Evolutionary conservation across 345 rosid species (phyloP).

Genomic region (Hevea brasiliensis): DNA sequence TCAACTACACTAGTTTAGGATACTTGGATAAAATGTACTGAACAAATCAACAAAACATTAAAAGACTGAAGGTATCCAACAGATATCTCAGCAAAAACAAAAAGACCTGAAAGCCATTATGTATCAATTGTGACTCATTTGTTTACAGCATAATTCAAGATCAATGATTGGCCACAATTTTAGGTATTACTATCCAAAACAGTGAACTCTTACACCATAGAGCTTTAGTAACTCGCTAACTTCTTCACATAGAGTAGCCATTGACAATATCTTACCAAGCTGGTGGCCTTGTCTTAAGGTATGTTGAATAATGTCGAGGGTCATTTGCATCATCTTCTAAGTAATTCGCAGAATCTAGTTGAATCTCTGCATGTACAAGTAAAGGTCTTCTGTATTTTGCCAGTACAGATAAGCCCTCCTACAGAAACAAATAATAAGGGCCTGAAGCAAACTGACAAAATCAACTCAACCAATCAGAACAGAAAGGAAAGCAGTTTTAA

Average conservation of each 20-base stretch:
- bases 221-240: neutral
- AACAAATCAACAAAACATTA: no score
- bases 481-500: neutral
- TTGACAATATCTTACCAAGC: slow-evolving; percentile 52
- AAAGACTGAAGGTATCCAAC: neutral
- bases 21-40: neutral
- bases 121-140: neutral
- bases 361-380: slow-evolving; percentile 90
- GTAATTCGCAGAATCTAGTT: slow-evolving; percentile 31
- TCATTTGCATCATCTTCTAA: slow-evolving; percentile 42
- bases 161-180: neutral
- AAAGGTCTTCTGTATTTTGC: slow-evolving; percentile 84
- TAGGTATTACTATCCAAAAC: neutral
- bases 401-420: slow-evolving; percentile 80
- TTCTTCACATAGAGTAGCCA: neutral
- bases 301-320: slow-evolving; percentile 70
- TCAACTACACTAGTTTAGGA: no score
- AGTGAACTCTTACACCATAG: neutral
- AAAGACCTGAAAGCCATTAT: neutral
- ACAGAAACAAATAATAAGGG: slow-evolving; percentile 26
- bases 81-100: slow-evolving; percentile 7
- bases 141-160: neutral
- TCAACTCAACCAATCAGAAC: neutral
- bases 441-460: neutral
- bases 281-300: slow-evolving; percentile 80